Conservation (phyloP, 2,329 filamentous ascomycete genomes). For the Niveomyces coronatus region DNA sequence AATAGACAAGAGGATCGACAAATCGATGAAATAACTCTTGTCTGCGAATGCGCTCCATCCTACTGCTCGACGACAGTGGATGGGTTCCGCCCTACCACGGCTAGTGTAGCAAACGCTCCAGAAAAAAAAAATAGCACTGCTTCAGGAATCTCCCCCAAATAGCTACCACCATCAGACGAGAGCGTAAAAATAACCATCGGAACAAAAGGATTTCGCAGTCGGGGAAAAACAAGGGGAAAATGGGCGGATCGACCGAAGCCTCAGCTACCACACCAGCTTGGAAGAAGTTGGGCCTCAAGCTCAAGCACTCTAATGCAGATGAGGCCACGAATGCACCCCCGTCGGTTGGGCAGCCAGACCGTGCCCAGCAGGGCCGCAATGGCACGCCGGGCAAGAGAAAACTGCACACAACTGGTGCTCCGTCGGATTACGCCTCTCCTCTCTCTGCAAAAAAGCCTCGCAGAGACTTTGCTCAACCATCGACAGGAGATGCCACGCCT, state of each 20-base stretch:
- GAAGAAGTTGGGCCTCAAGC: slow-evolving; percentile 54
- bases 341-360: slow-evolving; percentile 11
- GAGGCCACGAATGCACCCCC: slow-evolving; percentile 6
- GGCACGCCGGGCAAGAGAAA: slow-evolving; percentile 10
- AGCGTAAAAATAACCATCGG: not conserved
- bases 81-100: no score
- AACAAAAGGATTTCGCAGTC: not conserved
- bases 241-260: slow-evolving; percentile 7
- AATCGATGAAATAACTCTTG: no score
- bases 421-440: slow-evolving; percentile 8
- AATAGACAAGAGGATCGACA: no score
- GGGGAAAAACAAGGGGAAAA: slow-evolving; percentile 1
- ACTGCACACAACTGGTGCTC: slow-evolving; percentile 5
- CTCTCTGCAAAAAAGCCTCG: slow-evolving; percentile 9
- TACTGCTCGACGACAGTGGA: no score
- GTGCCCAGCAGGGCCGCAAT: slow-evolving; percentile 9
- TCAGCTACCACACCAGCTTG: slow-evolving; percentile 34
- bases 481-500: slow-evolving; percentile 12
- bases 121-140: slow-evolving; percentile 7
- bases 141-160: no score
- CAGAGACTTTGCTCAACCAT: slow-evolving; percentile 5
- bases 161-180: not conserved
- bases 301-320: slow-evolving; percentile 29
- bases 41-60: no score
- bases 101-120: slow-evolving; percentile 3